Percentiles rank a stretch among this genome's conserved stretches.
phyloP scores from a whole-genome alignment of 2,329 filamentous ascomycete genomes.

The Beauveria sp. region DNA sequence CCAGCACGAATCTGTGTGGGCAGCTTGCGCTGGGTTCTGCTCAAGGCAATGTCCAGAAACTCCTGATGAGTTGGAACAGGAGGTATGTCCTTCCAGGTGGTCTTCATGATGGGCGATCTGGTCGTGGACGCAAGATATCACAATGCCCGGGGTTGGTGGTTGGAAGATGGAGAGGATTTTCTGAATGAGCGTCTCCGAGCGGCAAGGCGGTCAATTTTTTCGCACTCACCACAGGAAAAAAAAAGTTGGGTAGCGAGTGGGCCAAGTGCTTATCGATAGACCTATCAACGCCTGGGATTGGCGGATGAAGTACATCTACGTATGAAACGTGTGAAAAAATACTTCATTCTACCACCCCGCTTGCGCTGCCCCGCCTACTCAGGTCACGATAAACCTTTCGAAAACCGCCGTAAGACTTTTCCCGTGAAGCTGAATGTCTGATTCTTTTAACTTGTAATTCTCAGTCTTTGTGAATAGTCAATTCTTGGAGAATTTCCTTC shows the following conservation, averaged over 20 bases:
- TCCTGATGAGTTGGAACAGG: slow-evolving; percentile 89
- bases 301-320: background rate
- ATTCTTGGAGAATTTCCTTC: background rate
- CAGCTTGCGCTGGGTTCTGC: slow-evolving; percentile 82
- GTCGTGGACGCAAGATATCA: slow-evolving; percentile 8
- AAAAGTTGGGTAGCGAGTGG: slow-evolving; percentile 6
- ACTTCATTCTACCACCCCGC: background rate
- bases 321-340: background rate
- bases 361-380: background rate
- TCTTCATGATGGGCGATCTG: slow-evolving; percentile 45
- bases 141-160: slow-evolving; percentile 5
- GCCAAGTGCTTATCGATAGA: slow-evolving; percentile 21
- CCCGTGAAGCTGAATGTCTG: background rate
- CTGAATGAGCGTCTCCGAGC: background rate
- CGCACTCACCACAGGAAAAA: slow-evolving; percentile 12
- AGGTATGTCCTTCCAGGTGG: slow-evolving; percentile 69
- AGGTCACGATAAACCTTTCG: background rate
- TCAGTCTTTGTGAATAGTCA: background rate
- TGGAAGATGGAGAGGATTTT: slow-evolving; percentile 13
- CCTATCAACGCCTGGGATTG: background rate
- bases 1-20: slow-evolving; percentile 93
- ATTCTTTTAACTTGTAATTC: background rate
- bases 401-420: slow-evolving; percentile 2
- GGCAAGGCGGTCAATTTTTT: slow-evolving; percentile 27
- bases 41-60: slow-evolving; percentile 95